Evolutionary conservation across 306 rosid species (phyloP), one percentile per base, ranked within the genome.

Genomic region (Cucumis melo): DNA sequence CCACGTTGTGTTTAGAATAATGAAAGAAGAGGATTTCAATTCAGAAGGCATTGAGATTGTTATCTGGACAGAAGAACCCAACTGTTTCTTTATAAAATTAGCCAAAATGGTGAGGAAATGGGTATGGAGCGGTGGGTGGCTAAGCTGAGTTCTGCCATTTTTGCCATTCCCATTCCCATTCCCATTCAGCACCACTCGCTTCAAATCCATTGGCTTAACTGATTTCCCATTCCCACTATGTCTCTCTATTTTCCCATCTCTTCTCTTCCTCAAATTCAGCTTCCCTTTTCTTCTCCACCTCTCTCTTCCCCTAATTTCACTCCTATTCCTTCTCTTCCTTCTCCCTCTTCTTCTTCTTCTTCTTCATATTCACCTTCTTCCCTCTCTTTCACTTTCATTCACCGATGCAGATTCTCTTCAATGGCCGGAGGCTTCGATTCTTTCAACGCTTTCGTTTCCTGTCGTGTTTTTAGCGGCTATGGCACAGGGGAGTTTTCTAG

Each of bases 181-280:
- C 27, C 24, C 48, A 36, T 64, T 32, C 72, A 36, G 50, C 72
- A 38, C 72, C 72, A 64, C 50, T 36, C 14, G 34, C 74, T 41
- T 27, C 10, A 67, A 67, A 67, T 67, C 34, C 17, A 41, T 20
- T 20, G 23, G 15, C 38, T 24, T 20, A 66, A 32, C 36, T 27
- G 32, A 27, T 27, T 27, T 27, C 24, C 29, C 3, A 27, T 2
- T 53, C 77, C 4, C 54, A 64, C 10, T 3, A 79, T 83, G 89
- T 88, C 85, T 60, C 44, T 86, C 0, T 85, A 80, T 41, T 21
- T 77, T 62, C 80, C 83, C 41, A 5, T 80, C 20, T 79, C 67
- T 81, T 82, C 83, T 78, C 84, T 77, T 21, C 54, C 83, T 73
- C 80, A 79, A 73, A 44, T 72, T 77, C 56, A 81, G 80, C 15